A percentile compares a stretch with the other conserved stretches of the same genome.
Conservation (phyloP, 169 alveolate species). For the Prorocentrum cordatum region DNA sequence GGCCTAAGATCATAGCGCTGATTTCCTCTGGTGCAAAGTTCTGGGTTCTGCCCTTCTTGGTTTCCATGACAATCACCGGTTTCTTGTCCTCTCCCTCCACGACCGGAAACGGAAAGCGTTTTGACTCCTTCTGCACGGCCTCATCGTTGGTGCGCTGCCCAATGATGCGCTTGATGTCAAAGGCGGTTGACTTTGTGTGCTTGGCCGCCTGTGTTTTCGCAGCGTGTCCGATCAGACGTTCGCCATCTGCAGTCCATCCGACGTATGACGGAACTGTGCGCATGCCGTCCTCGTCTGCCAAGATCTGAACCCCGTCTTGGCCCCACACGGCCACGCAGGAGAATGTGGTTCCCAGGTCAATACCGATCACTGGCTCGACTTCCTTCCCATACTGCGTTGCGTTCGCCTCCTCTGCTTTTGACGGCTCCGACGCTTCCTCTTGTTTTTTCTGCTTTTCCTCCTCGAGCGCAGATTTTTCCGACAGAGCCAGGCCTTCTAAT, state of each 20-base stretch:
- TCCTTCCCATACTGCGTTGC: neutral
- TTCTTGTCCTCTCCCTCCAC: conserved; percentile 80
- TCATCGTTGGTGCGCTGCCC: conserved; percentile 93
- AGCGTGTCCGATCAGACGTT: conserved; percentile 94
- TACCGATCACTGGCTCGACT: conserved; percentile 46
- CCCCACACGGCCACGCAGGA: conserved; percentile 97
- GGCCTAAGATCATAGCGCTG: conserved; percentile 87
- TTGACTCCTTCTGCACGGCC: conserved; percentile 85
- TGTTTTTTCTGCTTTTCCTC: neutral
- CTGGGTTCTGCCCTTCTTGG: conserved; percentile 85
- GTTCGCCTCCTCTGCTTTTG: neutral
- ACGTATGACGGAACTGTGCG: conserved; percentile 98
- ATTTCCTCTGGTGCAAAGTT: conserved; percentile 91
- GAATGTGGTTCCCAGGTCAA: conserved; percentile 98
- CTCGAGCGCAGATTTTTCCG: too few species aligned
- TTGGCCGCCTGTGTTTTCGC: conserved; percentile 93
- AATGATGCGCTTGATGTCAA: conserved; percentile 94
- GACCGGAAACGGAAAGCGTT: conserved; percentile 88
- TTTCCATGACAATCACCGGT: conserved; percentile 83
- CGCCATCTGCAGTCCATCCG: conserved; percentile 93
- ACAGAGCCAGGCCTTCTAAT: neutral
- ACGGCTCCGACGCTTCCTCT: neutral
- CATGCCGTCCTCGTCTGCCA: conserved; percentile 97
- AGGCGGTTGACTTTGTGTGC: conserved; percentile 92
- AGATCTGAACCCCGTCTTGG: conserved; percentile 90